Conservation (phyloP, 2,329 filamentous ascomycete genomes). For the Cladophialophora chaetospira region DNA sequence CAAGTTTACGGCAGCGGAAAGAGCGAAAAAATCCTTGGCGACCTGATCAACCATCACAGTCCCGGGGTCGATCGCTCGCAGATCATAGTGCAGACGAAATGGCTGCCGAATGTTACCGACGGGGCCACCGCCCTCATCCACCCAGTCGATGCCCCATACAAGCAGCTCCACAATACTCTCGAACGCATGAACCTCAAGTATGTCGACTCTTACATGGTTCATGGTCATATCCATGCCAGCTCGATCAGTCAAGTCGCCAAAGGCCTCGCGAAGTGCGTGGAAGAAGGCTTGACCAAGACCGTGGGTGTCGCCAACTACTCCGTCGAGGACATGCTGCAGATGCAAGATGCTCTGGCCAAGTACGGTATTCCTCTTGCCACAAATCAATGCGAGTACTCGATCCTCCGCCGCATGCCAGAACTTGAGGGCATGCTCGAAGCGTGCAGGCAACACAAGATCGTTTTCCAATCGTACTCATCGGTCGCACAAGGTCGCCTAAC, state of each 20-base stretch:
- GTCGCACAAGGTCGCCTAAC: slow-evolving; percentile 45
- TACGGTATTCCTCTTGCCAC: slow-evolving; percentile 45
- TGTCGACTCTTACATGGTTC: slow-evolving; percentile 47
- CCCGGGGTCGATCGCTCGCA: slow-evolving; percentile 38
- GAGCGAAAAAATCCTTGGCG: slow-evolving; percentile 46
- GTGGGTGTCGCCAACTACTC: slow-evolving; percentile 51
- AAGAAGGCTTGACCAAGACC: slow-evolving; percentile 44
- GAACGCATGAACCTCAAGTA: slow-evolving; percentile 44
- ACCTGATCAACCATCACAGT: slow-evolving; percentile 38
- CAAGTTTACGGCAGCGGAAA: slow-evolving; percentile 48
- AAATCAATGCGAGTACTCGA: slow-evolving; percentile 50
- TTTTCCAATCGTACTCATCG: slow-evolving; percentile 48
- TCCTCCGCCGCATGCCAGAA: slow-evolving; percentile 47
- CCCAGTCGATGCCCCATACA: slow-evolving; percentile 39
- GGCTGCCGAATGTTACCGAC: slow-evolving; percentile 38
- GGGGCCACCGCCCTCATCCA: slow-evolving; percentile 35
- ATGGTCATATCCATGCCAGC: slow-evolving; percentile 48
- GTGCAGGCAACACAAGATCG: slow-evolving; percentile 45
- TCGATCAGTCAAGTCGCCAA: slow-evolving; percentile 45
- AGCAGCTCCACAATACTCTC: slow-evolving; percentile 43
- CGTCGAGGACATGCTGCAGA: slow-evolving; percentile 45
- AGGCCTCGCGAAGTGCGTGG: slow-evolving; percentile 47
- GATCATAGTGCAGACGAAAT: slow-evolving; percentile 48
- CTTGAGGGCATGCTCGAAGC: slow-evolving; percentile 43
- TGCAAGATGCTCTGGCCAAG: slow-evolving; percentile 45